Evolutionary conservation across 805 yeast species (phyloP).

Genomic region (Danielia reshetovae): DNA sequence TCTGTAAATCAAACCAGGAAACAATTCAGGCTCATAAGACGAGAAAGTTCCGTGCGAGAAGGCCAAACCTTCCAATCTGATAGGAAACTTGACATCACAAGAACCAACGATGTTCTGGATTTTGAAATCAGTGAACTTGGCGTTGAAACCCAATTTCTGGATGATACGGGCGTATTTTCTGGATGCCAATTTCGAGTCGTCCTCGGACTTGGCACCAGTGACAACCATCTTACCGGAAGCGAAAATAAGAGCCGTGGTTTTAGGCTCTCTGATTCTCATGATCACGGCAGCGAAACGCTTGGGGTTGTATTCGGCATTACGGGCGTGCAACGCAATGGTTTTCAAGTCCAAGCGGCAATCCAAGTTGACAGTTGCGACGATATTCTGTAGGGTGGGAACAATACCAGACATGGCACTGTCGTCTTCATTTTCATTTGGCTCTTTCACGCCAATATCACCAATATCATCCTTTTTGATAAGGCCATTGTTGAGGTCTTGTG

Average conservation of each 20-base stretch:
- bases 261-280: constrained; percentile 98
- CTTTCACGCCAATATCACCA: constrained; percentile 19
- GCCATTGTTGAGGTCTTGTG: constrained; percentile 3
- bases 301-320: constrained; percentile 98
- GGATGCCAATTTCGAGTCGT: constrained; percentile 96
- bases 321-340: constrained; percentile 96
- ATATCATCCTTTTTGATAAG: constrained; percentile 14
- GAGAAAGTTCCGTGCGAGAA: constrained; percentile 98
- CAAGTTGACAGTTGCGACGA: constrained; percentile 95
- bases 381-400: constrained; percentile 92
- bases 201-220: constrained; percentile 98
- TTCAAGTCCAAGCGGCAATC: constrained; percentile 95
- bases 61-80: constrained; percentile 94
- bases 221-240: constrained; percentile 99
- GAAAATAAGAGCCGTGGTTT: constrained; percentile 94
- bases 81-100: constrained; percentile 98
- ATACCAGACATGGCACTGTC: constrained; percentile 88
- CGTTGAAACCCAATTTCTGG: constrained; percentile 95
- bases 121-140: constrained; percentile 96
- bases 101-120: constrained; percentile 98
- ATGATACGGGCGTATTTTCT: constrained; percentile 97
- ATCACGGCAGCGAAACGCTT: constrained; percentile 99
- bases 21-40: constrained; percentile 95
- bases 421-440: constrained; percentile 45
- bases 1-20: constrained; percentile 97